Evolutionary conservation across 2,329 filamentous ascomycete species (phyloP), one percentile per base, ranked within the genome.

Genomic region (Beauveria australis): DNA sequence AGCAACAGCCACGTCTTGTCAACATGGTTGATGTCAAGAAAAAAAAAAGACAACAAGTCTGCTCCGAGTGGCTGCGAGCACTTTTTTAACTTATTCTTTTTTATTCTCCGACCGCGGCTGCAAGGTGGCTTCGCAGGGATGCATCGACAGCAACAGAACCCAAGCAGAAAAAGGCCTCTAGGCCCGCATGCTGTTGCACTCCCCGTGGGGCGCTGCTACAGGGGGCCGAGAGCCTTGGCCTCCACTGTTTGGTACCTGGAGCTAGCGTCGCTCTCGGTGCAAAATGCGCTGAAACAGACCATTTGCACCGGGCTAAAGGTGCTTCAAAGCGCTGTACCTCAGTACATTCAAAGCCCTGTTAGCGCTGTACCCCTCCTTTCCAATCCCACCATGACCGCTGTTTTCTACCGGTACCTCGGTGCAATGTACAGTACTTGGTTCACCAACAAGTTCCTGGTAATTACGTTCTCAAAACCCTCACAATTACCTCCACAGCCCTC

Each of bases 401-500:
- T 37, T 37, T 37, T 37, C 33, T 37, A 37, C 33, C 5, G 12
- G 33, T 16, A 37, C 33, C 5, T 14, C 5, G 12, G 33, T 6
- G 33, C 33, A 16, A 37, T 16, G 12, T 37, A 37, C 33, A 14
- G 33, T 37, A 37, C 33, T 37, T 37, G 14, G 33, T 37, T 37
- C 33, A 37, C 33, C 33, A 33, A 37, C 33, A 37, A 37, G 33
- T 37, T 37, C 33, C 33, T 37, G 33, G 33, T 16, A 16, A 37
- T 16, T 37, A 37, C 33, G 33, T 12, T 12, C 44, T 47, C 19
- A 3, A 47, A 40, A 19, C 14, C 26, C 19, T 28, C 49, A 16
- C 41, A 9, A 18, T 26, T 30, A 37, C 53, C 48, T 64, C 66
- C 63, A 63, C 64, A 53, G 30, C 53, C 46, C 48, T 63, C 60